Base-by-base conservation (phyloP, 345 rosid genomes). In the Sisymbrium altissimum region DNA sequence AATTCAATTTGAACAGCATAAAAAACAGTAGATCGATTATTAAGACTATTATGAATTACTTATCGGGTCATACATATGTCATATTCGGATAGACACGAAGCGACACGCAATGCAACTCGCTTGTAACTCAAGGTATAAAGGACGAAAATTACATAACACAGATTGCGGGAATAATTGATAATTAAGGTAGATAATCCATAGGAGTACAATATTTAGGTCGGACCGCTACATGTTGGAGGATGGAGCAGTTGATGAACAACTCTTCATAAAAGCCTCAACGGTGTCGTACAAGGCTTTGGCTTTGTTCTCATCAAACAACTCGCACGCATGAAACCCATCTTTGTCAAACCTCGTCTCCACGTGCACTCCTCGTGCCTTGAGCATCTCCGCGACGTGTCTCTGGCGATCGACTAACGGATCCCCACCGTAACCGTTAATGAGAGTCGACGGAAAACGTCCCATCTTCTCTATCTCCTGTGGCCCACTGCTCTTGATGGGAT, bases 371-470 rank as follows among this genome's bases (percentile, higher is more conserved):
- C 72, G 79, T 9, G 83, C 68, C 80, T 54, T 81, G 53, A 94
- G 21, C 80, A 81, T 84, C 58, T 81, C 75, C 40, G 65, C 84
- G 14, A 89, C 71, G 80, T 80, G 86, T 80, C 74, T 87, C 79
- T 94, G 97, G 38, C 80, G 81, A 76, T 94, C 96, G 0, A 67
- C 56, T 12, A 89, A 77, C 29, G 98, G 98, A 76, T 94, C 97
- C 4, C 95, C 93, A 0, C 80, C 89, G n/a, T 85, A 82, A 0
- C 89, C 91, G 54, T 33, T 66, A 19, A 91, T 70, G 2, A 81
- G 75, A 68, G 86, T 82, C 68, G 68, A 66, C 6, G 87, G 92
- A 4, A 94, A 72, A 70, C 84, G 81, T 70, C 77, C 66, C 73
- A 88, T 85, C 45, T 82, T 86, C 52, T 72, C 86, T 40, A 33